Conservation (phyloP, 805 yeast genomes). For the Yamadazyma ubonensis region DNA sequence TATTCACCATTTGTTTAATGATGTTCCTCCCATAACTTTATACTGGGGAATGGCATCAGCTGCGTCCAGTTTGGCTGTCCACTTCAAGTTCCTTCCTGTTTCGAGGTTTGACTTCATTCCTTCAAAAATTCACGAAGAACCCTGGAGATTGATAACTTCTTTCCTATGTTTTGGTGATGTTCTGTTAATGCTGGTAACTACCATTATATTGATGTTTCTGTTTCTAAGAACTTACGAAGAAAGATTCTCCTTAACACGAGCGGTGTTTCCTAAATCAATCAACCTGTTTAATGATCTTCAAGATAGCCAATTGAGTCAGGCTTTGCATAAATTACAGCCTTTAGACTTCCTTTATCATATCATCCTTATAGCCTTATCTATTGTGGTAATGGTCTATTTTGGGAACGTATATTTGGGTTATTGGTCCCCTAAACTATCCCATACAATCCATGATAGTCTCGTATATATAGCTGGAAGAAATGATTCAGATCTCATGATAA, state of each 20-base stretch:
- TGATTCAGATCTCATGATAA: constrained; percentile 19
- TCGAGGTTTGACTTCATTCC: constrained; percentile 26
- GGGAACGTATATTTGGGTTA: constrained; percentile 18
- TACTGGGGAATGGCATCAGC: constrained; percentile 29
- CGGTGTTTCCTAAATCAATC: constrained; percentile 24
- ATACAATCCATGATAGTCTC: constrained; percentile 24
- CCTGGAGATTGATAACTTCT: constrained; percentile 38
- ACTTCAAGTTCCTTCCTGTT: constrained; percentile 20
- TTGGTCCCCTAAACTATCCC: constrained; percentile 21
- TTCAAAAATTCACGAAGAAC: constrained; percentile 29
- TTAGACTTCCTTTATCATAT: constrained; percentile 33
- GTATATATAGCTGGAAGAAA: constrained; percentile 30
- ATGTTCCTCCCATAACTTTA: constrained; percentile 23
- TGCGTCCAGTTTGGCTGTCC: constrained; percentile 17
- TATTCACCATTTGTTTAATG: constrained; percentile 10
- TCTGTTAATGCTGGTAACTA: constrained; percentile 7
- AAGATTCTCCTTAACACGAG: constrained; percentile 16
- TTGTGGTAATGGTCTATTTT: constrained; percentile 20
- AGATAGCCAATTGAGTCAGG: constrained; percentile 13
- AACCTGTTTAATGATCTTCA: constrained; percentile 19
- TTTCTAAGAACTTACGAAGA: constrained; percentile 27
- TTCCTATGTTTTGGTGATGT: constrained; percentile 32
- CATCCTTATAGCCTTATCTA: constrained; percentile 23
- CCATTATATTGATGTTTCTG: constrained; percentile 17
- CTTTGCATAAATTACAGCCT: constrained; percentile 20